Percentiles rank a stretch among this genome's conserved stretches.
Evolutionary conservation across 139 green algal species (phyloP).

Genomic region (Nannochloris sp.): DNA sequence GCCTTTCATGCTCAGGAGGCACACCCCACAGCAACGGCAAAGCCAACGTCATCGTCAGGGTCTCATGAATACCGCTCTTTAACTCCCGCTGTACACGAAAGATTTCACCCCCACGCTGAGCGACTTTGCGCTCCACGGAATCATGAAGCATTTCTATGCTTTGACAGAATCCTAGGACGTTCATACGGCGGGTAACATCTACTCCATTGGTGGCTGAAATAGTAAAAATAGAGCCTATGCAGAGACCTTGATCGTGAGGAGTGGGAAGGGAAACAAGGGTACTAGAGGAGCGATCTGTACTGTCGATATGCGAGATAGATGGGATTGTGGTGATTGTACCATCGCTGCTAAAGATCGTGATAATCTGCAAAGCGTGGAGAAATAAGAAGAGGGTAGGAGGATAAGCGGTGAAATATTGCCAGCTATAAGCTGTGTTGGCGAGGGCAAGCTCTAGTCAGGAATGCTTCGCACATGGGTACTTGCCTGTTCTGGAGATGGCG

Average conservation of each 20-base stretch:
- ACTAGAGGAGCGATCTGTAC: background rate
- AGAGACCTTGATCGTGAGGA: constrained; percentile 60
- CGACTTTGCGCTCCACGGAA: constrained; percentile 30
- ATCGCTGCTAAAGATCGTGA: constrained; percentile 11
- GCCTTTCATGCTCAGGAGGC: constrained; percentile 55
- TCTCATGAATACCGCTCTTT: constrained; percentile 48
- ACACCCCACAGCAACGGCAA: constrained; percentile 72
- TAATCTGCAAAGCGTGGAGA: background rate
- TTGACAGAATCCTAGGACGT: constrained; percentile 66
- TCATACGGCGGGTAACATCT: constrained; percentile 45
- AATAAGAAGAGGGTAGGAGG: too few species aligned
- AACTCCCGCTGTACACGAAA: constrained; percentile 36
- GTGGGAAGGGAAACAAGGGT: constrained; percentile 51
- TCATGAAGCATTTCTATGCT: constrained; percentile 43
- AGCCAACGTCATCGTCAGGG: constrained; percentile 54
- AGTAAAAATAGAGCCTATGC: constrained; percentile 59
- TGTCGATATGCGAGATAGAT: background rate
- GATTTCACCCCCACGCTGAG: constrained; percentile 37
- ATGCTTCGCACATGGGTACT: too few species aligned
- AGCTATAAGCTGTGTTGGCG: too few species aligned
- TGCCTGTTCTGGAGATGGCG: too few species aligned
- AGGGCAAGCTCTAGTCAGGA: too few species aligned
- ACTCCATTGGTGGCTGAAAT: constrained; percentile 65
- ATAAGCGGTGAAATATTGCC: too few species aligned
- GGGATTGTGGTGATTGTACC: constrained; percentile 7